Evolutionary conservation across 345 rosid genomes (phyloP).

Genomic region (Aquilaria malaccensis): DNA sequence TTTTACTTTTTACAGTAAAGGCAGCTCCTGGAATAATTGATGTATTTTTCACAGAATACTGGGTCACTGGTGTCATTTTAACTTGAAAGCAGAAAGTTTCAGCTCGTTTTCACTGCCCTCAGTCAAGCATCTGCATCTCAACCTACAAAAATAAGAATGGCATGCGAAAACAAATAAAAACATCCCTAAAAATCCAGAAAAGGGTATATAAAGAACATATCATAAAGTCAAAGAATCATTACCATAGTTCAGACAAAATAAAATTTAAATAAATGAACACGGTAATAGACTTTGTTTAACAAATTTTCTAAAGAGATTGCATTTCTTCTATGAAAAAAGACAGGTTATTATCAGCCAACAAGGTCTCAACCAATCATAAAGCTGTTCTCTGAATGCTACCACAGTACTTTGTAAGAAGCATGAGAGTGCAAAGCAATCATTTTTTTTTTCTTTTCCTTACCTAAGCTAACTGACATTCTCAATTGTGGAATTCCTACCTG

Average conservation of each 20-base stretch:
- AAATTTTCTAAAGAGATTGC: constrained; percentile 1
- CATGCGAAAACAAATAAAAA: constrained; percentile 1
- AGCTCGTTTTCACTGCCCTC: constrained; percentile 17
- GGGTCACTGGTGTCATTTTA: constrained; percentile 58
- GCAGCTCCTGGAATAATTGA: constrained; percentile 52
- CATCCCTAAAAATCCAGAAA: not conserved
- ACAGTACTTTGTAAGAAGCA: no score
- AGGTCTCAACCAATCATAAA: no score
- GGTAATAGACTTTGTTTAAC: not conserved
- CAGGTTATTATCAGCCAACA: no score
- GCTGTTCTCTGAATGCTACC: no score
- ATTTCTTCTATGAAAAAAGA: not conserved
- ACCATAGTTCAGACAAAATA: constrained; percentile 1
- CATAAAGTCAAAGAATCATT: not conserved
- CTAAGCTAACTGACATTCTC: no score
- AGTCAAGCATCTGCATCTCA: constrained; percentile 23
- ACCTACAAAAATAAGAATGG: constrained; percentile 23
- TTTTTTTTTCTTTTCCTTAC: no score
- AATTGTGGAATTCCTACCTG: no score
- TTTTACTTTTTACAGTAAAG: constrained; percentile 32
- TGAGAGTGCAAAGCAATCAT: no score
- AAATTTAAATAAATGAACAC: constrained; percentile 8
- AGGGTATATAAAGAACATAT: not conserved
- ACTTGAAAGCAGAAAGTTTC: constrained; percentile 7
- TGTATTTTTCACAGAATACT: constrained; percentile 48